Percentiles rank a stretch among this genome's conserved stretches.
These are phyloP conservation scores for Claviceps sp. DNA, from an alignment of 2,329 filamentous ascomycete genomes.

Conservation along the genomic window DNA sequence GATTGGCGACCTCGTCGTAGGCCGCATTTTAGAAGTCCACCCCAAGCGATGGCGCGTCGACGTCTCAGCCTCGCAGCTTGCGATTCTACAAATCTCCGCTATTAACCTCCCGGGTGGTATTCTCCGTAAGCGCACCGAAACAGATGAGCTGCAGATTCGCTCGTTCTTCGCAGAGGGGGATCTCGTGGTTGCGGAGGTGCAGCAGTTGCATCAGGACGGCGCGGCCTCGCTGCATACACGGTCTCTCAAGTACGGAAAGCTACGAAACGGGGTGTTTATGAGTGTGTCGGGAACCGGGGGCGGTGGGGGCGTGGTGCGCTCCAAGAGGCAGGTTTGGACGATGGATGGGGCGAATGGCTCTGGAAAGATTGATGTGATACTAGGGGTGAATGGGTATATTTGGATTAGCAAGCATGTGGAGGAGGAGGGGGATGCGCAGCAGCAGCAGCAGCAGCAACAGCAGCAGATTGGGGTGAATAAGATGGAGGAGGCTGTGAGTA, in stretches of 20 bases:
- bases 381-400: slow-evolving; percentile 94
- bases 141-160: slow-evolving; percentile 92
- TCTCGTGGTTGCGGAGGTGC: slow-evolving; percentile 86
- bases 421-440: slow-evolving; percentile 27
- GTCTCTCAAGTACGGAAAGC: slow-evolving; percentile 83
- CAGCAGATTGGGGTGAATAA: slow-evolving; percentile 54
- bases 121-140: slow-evolving; percentile 78
- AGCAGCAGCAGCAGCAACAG: slow-evolving; percentile 4
- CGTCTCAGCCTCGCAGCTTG: slow-evolving; percentile 75
- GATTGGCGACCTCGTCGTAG: slow-evolving; percentile 90
- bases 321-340: slow-evolving; percentile 79
- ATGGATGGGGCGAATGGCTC: slow-evolving; percentile 44
- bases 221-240: slow-evolving; percentile 81
- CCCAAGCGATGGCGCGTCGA: slow-evolving; percentile 89
- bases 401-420: slow-evolving; percentile 83
- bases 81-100: slow-evolving; percentile 68
- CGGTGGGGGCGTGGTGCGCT: slow-evolving; percentile 72
- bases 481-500: slow-evolving; percentile 75
- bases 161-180: slow-evolving; percentile 97
- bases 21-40: slow-evolving; percentile 90
- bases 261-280: slow-evolving; percentile 85
- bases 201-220: slow-evolving; percentile 75
- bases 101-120: slow-evolving; percentile 96
- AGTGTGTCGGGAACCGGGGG: slow-evolving; percentile 71
- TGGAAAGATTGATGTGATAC: slow-evolving; percentile 65